Conservation (phyloP, 371 early-diverging fungal genomes). For the Massospora cicadina region DNA sequence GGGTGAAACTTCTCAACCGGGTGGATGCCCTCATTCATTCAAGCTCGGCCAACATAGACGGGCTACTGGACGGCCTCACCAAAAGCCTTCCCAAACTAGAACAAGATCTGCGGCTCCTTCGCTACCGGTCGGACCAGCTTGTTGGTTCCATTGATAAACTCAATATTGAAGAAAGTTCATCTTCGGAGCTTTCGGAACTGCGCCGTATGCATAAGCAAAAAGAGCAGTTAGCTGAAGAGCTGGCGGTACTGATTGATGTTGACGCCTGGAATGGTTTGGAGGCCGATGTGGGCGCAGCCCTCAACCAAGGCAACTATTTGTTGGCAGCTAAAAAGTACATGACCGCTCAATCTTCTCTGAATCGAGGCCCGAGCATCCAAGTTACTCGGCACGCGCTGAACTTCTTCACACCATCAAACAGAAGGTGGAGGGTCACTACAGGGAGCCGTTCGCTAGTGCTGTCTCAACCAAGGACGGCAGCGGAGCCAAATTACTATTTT, state of each 20-base stretch:
- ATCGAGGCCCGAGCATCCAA: not conserved
- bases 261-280: not conserved
- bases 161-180: not conserved
- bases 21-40: not conserved
- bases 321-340: not conserved
- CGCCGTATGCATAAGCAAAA: not conserved
- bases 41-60: not conserved
- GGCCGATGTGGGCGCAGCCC: not conserved
- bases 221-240: not conserved
- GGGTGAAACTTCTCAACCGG: not conserved
- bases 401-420: not conserved
- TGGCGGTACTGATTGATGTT: not conserved
- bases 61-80: not conserved
- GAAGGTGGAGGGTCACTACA: not conserved
- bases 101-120: not conserved
- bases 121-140: not conserved
- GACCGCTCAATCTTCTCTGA: not conserved
- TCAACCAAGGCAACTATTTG: not conserved
- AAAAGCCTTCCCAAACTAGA: not conserved
- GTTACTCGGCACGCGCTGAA: not conserved
- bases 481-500: not conserved
- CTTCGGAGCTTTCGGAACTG: not conserved
- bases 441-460: not conserved
- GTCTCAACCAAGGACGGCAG: not conserved
- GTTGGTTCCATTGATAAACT: not conserved